Evolutionary conservation across 2,329 filamentous ascomycete genomes (phyloP), one percentile per base, ranked within the genome.

Genomic region (Penicillium sp.): DNA sequence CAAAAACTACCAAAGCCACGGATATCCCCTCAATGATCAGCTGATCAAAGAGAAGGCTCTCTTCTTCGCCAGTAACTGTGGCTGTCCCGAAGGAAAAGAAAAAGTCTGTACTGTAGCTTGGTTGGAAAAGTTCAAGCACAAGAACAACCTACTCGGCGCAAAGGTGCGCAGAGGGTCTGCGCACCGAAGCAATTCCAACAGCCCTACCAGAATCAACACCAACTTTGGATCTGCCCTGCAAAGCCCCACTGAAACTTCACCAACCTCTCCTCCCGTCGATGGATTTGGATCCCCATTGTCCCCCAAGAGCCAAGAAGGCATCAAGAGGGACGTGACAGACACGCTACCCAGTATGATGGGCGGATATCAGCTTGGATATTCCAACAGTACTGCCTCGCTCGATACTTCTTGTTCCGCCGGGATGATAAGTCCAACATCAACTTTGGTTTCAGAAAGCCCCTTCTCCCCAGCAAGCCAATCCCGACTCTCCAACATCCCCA

Each of bases 71-170:
- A 86, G 83, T 39, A 88, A 85, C 22, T 88, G 87, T 32, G 86
- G 86, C 24, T 85, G 86, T 54, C 83, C 86, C 3, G 91, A 96
- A 50, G 86, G 82, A 59, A 85, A 90, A 47, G 74, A 88, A 52
- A 90, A 88, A 65, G 83, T 84, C 46, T 83, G 91, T 61, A 94
- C 85, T 62, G 79, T 85, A 29, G 86, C 81, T 62, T 97, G 93
- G 92, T 81, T 97, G 32, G 91, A 96, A 68, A 95, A 94, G 71
- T 97, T 97, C 80, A 96, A 97, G 79, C 86, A 91, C 70, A 96
- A 93, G 77, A 88, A 96, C 71, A 86, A 83, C 59, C 68, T 88
- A 10, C 72, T 79, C 62, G 79, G 81, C 36, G 75, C 81, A 10
- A 81, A 81, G 63, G 78, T 79, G 43, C 74, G 83, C 43, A 85